Percentiles rank a stretch among this genome's conserved stretches.
phyloP scores from a whole-genome alignment of 345 rosid species.

The Populus euphratica region DNA sequence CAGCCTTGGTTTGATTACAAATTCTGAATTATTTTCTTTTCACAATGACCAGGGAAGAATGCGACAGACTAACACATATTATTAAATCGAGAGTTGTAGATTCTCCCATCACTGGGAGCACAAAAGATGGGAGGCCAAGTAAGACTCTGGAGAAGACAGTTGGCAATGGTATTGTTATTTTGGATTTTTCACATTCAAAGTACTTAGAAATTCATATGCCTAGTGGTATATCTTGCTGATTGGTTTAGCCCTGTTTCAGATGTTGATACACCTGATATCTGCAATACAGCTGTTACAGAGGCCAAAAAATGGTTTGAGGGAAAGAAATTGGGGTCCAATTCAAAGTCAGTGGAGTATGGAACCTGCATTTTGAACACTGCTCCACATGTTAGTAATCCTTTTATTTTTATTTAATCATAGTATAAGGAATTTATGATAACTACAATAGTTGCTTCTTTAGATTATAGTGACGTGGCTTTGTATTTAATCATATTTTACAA shows the following conservation, averaged over 20 bases:
- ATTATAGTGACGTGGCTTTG: background rate
- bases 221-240: conserved; percentile 10
- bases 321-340: conserved; percentile 62
- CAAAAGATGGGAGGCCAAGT: conserved; percentile 26
- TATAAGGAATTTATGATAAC: background rate
- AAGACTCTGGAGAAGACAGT: conserved; percentile 19
- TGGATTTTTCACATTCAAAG: conserved; percentile 18
- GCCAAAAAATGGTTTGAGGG: conserved; percentile 77
- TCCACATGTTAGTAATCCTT: conserved; percentile 40
- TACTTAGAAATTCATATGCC: background rate
- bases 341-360: conserved; percentile 48
- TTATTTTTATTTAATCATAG: background rate
- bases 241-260: conserved; percentile 30
- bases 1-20: conserved; percentile 14
- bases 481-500: background rate
- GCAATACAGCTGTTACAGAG: conserved; percentile 56
- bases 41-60: conserved; percentile 72
- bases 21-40: conserved; percentile 18
- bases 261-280: conserved; percentile 40
- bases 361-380: conserved; percentile 33
- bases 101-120: conserved; percentile 25
- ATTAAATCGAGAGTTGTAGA: conserved; percentile 69
- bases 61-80: conserved; percentile 53
- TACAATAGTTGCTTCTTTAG: background rate
- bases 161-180: conserved; percentile 38